Evolutionary conservation across 1,139 yeast genomes (phyloP).

Genomic region (Candida sp.): DNA sequence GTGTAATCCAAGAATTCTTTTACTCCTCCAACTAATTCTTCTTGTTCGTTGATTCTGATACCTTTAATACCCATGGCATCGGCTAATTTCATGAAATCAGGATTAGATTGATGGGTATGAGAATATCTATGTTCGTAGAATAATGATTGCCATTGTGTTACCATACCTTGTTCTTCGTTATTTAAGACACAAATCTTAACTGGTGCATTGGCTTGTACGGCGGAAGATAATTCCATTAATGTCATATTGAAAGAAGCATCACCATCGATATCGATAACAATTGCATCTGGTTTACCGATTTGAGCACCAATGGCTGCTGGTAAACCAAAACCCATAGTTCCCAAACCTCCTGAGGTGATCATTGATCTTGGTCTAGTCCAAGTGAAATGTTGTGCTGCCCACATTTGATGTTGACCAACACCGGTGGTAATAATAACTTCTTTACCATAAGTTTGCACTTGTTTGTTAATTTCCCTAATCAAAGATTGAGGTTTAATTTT

Average conservation of each 20-base stretch:
- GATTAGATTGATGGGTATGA: conserved; percentile 94
- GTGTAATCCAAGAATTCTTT: conserved; percentile 65
- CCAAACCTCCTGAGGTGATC: conserved; percentile 97
- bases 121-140: conserved; percentile 96
- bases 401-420: conserved; percentile 99
- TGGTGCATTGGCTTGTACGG: conserved; percentile 91
- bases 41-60: conserved; percentile 66
- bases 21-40: conserved; percentile 56
- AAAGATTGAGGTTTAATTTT: conserved; percentile 92
- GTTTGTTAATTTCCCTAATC: conserved; percentile 71
- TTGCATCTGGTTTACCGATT: conserved; percentile 90
- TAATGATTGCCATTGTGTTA: conserved; percentile 97
- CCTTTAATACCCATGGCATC: conserved; percentile 93
- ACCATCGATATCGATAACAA: conserved; percentile 96
- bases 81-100: conserved; percentile 88
- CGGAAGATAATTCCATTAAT: conserved; percentile 85
- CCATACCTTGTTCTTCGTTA: conserved; percentile 99
- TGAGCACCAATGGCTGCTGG: conserved; percentile 99
- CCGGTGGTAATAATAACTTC: conserved; percentile 93
- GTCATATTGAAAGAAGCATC: conserved; percentile 99
- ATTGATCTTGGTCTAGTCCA: conserved; percentile 91
- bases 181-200: conserved; percentile 85
- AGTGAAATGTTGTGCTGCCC: conserved; percentile 98
- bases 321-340: conserved; percentile 97
- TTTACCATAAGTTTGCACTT: conserved; percentile 63